A percentile compares a stretch with the other conserved stretches of the same genome.
These are phyloP conservation scores for Lasiosphaeriaceae sp. DNA, from an alignment of 495 filamentous ascomycete species.

Conservation along the genomic window DNA sequence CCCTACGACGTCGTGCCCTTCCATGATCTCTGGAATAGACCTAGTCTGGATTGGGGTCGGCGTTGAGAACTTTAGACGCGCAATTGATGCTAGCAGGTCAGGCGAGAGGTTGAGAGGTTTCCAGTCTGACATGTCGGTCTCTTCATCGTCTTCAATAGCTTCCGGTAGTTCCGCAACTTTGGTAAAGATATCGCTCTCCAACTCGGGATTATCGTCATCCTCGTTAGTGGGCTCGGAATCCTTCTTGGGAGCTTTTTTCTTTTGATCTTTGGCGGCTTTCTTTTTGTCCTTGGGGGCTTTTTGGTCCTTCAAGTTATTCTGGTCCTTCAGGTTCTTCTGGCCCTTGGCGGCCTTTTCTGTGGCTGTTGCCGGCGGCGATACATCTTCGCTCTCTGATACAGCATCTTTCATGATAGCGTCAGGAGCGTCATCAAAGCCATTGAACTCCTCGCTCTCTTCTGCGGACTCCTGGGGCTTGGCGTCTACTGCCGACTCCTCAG, in stretches of 20 bases:
- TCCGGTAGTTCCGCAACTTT: conserved; percentile 37
- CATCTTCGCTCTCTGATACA: background rate
- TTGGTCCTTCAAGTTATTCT: background rate
- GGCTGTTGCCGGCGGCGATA: background rate
- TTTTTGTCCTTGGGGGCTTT: conserved; percentile 9
- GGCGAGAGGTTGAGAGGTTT: conserved; percentile 63
- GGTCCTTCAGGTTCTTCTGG: conserved; percentile 9
- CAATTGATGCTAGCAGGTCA: conserved; percentile 64
- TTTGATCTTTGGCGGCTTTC: conserved; percentile 7
- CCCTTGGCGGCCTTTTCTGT: background rate
- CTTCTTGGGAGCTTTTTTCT: conserved; percentile 18
- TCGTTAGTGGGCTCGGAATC: conserved; percentile 28
- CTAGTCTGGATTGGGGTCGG: conserved; percentile 76
- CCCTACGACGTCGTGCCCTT: conserved; percentile 72
- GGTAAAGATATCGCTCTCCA: conserved; percentile 40
- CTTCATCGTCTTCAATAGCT: conserved; percentile 37
- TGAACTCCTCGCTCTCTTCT: conserved; percentile 41
- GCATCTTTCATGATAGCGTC: conserved; percentile 12
- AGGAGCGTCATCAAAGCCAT: conserved; percentile 49
- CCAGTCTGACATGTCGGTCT: conserved; percentile 72
- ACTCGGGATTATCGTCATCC: conserved; percentile 36
- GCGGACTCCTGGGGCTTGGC: conserved; percentile 7
- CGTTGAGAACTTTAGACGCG: conserved; percentile 69
- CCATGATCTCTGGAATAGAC: conserved; percentile 72
- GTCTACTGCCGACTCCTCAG: no score